phyloP scores from a whole-genome alignment of 768 basidiomycete genomes.

The Tricholoma matsutake region DNA sequence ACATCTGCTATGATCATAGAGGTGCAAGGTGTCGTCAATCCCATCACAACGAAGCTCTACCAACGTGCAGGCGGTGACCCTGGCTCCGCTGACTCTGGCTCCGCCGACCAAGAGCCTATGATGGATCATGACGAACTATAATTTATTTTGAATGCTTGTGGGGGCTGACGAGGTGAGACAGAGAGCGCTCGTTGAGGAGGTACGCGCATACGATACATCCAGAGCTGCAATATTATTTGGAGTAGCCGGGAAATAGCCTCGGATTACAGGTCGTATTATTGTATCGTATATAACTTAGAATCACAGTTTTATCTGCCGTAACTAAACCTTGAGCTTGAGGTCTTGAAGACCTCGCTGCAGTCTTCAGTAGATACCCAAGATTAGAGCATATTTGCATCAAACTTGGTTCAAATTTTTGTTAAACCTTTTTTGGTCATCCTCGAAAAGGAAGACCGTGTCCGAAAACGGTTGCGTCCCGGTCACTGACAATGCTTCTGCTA shows the following conservation, averaged over 20 bases:
- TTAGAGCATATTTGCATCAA: too few relatives aligned
- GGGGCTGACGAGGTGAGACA: not conserved
- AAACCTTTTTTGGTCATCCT: too few relatives aligned
- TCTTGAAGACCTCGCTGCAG: too few relatives aligned
- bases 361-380: too few relatives aligned
- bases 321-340: too few relatives aligned
- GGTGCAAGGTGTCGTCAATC: constrained; percentile 72
- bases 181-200: not conserved
- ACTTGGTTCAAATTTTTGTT: too few relatives aligned
- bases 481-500: too few relatives aligned
- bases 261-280: not conserved
- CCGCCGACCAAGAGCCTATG: constrained; percentile 39
- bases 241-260: not conserved
- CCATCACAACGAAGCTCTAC: constrained; percentile 85
- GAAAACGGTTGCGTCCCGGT: too few relatives aligned
- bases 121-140: constrained; percentile 49
- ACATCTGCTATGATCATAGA: constrained; percentile 32
- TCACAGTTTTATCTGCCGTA: not conserved
- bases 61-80: constrained; percentile 33
- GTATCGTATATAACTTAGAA: constrained; percentile 1
- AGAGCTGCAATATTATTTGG: not conserved
- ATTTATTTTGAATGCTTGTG: constrained; percentile 7
- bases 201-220: not conserved
- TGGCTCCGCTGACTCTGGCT: constrained; percentile 25
- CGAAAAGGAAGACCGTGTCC: too few relatives aligned